These are phyloP conservation scores for Sistotremastrum niveocremeum DNA, from an alignment of 768 basidiomycete species.

Conservation along the genomic window DNA sequence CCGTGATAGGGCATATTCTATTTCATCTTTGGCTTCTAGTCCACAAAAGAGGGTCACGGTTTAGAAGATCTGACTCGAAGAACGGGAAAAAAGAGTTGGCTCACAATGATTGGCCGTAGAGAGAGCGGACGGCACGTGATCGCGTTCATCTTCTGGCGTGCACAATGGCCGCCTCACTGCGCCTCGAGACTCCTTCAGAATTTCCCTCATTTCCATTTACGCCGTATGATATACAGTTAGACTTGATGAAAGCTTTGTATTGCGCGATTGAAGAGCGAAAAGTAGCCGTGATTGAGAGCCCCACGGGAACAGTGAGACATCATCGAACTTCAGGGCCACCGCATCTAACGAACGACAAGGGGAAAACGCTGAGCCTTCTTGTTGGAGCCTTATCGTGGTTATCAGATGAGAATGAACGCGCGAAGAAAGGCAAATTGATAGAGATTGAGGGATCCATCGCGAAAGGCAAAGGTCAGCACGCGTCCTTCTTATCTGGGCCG, in stretches of 20 bases:
- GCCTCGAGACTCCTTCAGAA: constrained; percentile 43
- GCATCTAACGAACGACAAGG: constrained; percentile 28
- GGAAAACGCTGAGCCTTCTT: constrained; percentile 74
- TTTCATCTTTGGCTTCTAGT: no score
- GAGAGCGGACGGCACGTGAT: no score
- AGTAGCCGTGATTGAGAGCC: constrained; percentile 78
- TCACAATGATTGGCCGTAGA: no score
- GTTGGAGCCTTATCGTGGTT: constrained; percentile 70
- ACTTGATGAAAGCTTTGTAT: constrained; percentile 85
- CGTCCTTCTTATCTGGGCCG: neutral
- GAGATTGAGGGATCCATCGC: constrained; percentile 8
- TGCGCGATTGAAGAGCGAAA: constrained; percentile 56
- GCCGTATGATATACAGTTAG: constrained; percentile 74
- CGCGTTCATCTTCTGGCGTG: neutral
- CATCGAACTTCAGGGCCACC: neutral
- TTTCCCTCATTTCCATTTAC: constrained; percentile 81
- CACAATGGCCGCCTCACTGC: constrained; percentile 8
- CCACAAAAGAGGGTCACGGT: no score
- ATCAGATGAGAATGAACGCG: constrained; percentile 52
- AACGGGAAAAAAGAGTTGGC: no score
- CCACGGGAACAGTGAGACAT: constrained; percentile 67
- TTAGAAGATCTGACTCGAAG: no score
- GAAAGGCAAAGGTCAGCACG: constrained; percentile 1
- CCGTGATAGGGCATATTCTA: no score
- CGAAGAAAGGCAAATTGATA: constrained; percentile 48